Evolutionary conservation across 176 grass and related monocot species (phyloP).

Genomic region (Guadua angustifolia): DNA sequence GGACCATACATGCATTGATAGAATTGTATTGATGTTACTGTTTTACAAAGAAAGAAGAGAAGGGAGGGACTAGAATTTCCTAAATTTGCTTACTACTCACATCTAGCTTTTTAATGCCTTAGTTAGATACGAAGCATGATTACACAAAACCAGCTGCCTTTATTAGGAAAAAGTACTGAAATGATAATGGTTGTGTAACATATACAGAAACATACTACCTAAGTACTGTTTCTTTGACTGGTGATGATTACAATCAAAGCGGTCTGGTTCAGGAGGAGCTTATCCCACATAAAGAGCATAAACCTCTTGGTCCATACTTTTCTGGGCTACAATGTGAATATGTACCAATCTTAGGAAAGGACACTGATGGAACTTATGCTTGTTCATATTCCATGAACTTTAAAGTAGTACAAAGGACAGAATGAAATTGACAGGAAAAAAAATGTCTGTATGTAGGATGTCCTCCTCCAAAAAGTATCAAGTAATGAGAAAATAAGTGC

Average conservation of each 20-base stretch:
- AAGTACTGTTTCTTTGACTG: conserved; percentile 53
- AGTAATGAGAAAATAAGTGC: conserved; percentile 22
- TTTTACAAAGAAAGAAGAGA: background rate
- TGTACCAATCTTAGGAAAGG: conserved; percentile 91
- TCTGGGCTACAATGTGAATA: conserved; percentile 67
- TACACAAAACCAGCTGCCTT: conserved; percentile 23
- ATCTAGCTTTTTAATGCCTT: conserved; percentile 26
- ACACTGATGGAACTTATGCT: conserved; percentile 70
- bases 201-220: conserved; percentile 49
- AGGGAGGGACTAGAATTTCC: background rate
- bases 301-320: conserved; percentile 45
- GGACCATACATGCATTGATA: conserved; percentile 19
- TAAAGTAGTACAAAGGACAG: conserved; percentile 56
- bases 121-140: conserved; percentile 33
- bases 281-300: conserved; percentile 55
- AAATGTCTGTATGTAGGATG: conserved; percentile 47
- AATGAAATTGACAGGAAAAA: conserved; percentile 63
- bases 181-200: conserved; percentile 43
- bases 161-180: conserved; percentile 41
- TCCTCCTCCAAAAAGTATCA: conserved; percentile 43
- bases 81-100: conserved; percentile 2
- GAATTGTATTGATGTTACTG: conserved; percentile 11
- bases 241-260: conserved; percentile 56
- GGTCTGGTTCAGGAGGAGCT: conserved; percentile 59
- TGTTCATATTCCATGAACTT: conserved; percentile 70